A percentile compares a stretch with the other conserved stretches of the same genome.
Evolutionary conservation across 768 basidiomycete species (phyloP).

Genomic region (Naganishia randhawae): DNA sequence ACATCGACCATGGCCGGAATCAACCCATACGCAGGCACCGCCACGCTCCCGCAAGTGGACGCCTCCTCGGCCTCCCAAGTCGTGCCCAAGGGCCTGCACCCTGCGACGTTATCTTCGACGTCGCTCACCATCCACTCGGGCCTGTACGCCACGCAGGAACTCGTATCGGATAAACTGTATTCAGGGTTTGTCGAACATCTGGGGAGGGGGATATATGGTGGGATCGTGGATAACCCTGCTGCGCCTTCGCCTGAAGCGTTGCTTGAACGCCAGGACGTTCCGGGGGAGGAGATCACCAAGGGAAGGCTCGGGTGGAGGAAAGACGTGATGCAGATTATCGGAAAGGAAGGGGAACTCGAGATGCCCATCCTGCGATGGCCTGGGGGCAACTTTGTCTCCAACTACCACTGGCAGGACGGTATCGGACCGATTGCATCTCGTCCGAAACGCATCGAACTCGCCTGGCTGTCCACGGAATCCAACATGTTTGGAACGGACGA

Average conservation of each 20-base stretch:
- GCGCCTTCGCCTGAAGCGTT: slow-evolving; percentile 35
- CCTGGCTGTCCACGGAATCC: slow-evolving; percentile 62
- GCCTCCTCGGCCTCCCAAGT: slow-evolving; percentile 12
- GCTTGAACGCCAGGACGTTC: slow-evolving; percentile 46
- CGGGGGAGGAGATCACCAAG: slow-evolving; percentile 49
- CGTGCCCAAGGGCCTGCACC: slow-evolving; percentile 29
- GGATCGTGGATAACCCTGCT: slow-evolving; percentile 46
- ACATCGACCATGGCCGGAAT: slow-evolving; percentile 26
- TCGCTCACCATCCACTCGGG: slow-evolving; percentile 54
- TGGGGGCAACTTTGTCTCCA: slow-evolving; percentile 61
- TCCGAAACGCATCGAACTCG: slow-evolving; percentile 60
- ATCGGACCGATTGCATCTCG: slow-evolving; percentile 57
- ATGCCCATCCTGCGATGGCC: slow-evolving; percentile 59
- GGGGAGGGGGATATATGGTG: slow-evolving; percentile 51
- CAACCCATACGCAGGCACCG: slow-evolving; percentile 21
- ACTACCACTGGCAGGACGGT: slow-evolving; percentile 62
- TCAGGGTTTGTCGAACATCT: slow-evolving; percentile 65
- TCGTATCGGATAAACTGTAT: slow-evolving; percentile 52
- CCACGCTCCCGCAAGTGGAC: slow-evolving; percentile 9
- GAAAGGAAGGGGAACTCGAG: slow-evolving; percentile 53
- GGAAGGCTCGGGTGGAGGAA: slow-evolving; percentile 56
- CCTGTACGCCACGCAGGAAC: slow-evolving; percentile 55
- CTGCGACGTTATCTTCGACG: slow-evolving; percentile 26
- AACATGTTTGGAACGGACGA: slow-evolving; percentile 61
- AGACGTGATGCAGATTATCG: slow-evolving; percentile 56